A percentile compares a stretch with the other conserved stretches of the same genome.
These are phyloP conservation scores for Boletus edulis DNA, from an alignment of 768 basidiomycete genomes.

Conservation along the genomic window DNA sequence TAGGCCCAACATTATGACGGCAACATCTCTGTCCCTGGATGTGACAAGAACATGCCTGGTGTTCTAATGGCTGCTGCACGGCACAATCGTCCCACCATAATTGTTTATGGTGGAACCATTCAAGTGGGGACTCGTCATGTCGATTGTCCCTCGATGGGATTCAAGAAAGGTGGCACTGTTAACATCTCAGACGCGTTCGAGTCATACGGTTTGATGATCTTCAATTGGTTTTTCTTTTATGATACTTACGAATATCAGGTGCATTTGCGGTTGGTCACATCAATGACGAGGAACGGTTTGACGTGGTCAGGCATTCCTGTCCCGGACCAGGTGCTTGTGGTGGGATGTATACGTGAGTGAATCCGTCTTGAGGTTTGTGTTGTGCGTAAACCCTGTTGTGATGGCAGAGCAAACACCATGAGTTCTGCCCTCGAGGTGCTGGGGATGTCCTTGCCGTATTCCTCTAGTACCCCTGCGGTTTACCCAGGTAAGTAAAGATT, in stretches of 20 bases:
- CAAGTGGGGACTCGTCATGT: constrained; percentile 71
- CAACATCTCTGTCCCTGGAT: constrained; percentile 84
- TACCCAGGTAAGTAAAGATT: constrained; percentile 50
- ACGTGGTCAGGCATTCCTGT: constrained; percentile 83
- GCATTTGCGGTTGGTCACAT: constrained; percentile 77
- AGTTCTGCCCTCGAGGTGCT: constrained; percentile 80
- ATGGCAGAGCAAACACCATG: constrained; percentile 78
- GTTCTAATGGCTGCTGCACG: constrained; percentile 83
- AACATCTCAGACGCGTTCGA: constrained; percentile 87
- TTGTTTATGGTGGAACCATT: constrained; percentile 86
- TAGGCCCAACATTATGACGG: constrained; percentile 89
- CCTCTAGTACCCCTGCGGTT: constrained; percentile 67
- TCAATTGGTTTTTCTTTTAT: not conserved
- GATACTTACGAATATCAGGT: constrained; percentile 39
- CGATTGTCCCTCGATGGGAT: constrained; percentile 79
- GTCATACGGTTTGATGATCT: constrained; percentile 57
- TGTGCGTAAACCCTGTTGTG: not conserved
- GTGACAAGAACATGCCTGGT: constrained; percentile 93
- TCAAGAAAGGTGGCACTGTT: constrained; percentile 75
- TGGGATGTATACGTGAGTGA: constrained; percentile 77
- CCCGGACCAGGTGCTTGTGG: constrained; percentile 85
- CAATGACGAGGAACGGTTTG: constrained; percentile 74
- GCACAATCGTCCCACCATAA: constrained; percentile 85
- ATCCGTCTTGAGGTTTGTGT: not conserved
- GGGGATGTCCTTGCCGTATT: constrained; percentile 84